Conservation (phyloP, 169 alveolate genomes). For the Plasmodium vinckei region DNA sequence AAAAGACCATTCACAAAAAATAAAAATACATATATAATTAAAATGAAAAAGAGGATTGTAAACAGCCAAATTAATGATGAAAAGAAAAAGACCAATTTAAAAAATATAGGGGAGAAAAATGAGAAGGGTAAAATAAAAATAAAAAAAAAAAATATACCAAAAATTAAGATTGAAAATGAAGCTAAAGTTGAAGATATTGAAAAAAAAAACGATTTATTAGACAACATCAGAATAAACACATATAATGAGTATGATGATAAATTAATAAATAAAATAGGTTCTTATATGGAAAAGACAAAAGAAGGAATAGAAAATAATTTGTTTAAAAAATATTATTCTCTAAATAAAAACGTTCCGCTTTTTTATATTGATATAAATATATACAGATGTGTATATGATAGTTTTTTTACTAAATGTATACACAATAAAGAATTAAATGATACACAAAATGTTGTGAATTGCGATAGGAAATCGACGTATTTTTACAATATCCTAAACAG, state of each 20-base stretch:
- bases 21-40: neutral
- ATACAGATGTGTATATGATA: conserved; percentile 77
- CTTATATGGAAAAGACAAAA: conserved; percentile 67
- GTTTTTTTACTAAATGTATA: conserved; percentile 58
- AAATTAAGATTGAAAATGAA: conserved; percentile 80
- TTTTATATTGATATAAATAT: conserved; percentile 77
- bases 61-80: neutral
- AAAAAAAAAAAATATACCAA: conserved; percentile 59
- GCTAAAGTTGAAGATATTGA: conserved; percentile 78
- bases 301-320: conserved; percentile 75
- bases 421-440: conserved; percentile 65
- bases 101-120: neutral
- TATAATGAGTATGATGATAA: conserved; percentile 75
- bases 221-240: conserved; percentile 77
- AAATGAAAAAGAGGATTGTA: conserved; percentile 7
- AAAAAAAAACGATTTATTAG: conserved; percentile 76
- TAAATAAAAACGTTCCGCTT: conserved; percentile 76
- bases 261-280: conserved; percentile 16
- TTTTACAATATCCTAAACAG: conserved; percentile 76
- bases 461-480: conserved; percentile 34
- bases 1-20: no score
- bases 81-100: neutral
- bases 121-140: conserved; percentile 35
- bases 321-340: conserved; percentile 78
- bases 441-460: conserved; percentile 5